These are phyloP conservation scores for Herpomyces periplanetae DNA, from an alignment of 2,329 filamentous ascomycete species.

Conservation along the genomic window DNA sequence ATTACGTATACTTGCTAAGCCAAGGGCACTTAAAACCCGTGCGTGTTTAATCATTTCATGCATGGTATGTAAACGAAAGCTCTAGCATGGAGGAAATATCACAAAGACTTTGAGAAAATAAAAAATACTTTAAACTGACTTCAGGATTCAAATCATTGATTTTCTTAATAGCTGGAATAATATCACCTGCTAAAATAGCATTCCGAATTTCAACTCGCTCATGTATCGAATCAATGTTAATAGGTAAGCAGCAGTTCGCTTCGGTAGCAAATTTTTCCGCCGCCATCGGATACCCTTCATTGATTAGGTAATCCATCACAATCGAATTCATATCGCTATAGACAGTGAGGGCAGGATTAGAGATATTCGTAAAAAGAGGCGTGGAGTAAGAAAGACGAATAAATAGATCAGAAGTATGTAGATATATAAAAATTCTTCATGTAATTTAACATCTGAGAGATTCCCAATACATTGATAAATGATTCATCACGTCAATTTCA, in stretches of 20 bases:
- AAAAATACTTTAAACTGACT: constrained; percentile 17
- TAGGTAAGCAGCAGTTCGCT: constrained; percentile 36
- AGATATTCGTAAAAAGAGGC: constrained; percentile 26
- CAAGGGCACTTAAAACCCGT: too few relatives aligned
- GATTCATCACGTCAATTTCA: too few relatives aligned
- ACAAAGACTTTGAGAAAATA: constrained; percentile 3
- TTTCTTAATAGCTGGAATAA: constrained; percentile 43
- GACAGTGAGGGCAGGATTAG: constrained; percentile 6
- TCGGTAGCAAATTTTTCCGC: constrained; percentile 77
- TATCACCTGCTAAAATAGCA: constrained; percentile 47
- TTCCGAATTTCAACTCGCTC: constrained; percentile 46
- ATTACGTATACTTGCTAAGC: too few relatives aligned
- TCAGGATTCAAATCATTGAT: constrained; percentile 67
- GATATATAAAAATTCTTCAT: constrained; percentile 15
- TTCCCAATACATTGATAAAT: too few relatives aligned
- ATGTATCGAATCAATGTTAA: constrained; percentile 26
- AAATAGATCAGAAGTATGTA: constrained; percentile 2
- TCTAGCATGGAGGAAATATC: constrained; percentile 1
- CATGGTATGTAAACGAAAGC: constrained; percentile 3
- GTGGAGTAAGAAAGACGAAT: constrained; percentile 4
- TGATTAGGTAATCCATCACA: constrained; percentile 84
- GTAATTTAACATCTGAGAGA: constrained; percentile 50
- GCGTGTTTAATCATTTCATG: constrained; percentile 72
- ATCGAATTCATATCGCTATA: constrained; percentile 66
- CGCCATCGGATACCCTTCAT: constrained; percentile 68